Conservation (phyloP, 768 basidiomycete species). For the Amanita subjunquillea region DNA sequence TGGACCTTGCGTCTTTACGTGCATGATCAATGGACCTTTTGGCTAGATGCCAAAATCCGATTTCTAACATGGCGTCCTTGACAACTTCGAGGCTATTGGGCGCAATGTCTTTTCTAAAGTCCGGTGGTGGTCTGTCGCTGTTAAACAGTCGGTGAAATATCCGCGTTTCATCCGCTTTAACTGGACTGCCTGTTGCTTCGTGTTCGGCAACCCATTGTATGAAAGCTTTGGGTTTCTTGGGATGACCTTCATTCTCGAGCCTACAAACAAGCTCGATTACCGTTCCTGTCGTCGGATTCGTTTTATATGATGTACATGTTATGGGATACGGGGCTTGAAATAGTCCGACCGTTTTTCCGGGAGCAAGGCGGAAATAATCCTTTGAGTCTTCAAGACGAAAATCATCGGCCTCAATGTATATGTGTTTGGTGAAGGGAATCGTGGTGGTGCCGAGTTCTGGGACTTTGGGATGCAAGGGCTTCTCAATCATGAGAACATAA, state of each 20-base stretch:
- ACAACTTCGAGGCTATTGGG: constrained; percentile 73
- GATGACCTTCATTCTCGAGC: constrained; percentile 57
- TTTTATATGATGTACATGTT: constrained; percentile 85
- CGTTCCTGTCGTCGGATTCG: constrained; percentile 57
- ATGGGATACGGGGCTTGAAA: constrained; percentile 91
- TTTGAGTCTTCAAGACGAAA: constrained; percentile 86
- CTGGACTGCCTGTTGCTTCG: constrained; percentile 65
- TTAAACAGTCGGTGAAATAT: constrained; percentile 93
- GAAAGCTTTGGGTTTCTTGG: constrained; percentile 82
- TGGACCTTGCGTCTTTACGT: constrained; percentile 47
- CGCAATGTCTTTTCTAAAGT: constrained; percentile 79
- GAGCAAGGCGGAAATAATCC: constrained; percentile 96
- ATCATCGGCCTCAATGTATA: constrained; percentile 91
- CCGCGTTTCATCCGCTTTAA: constrained; percentile 79
- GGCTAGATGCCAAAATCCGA: constrained; percentile 81
- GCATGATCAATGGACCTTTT: constrained; percentile 58
- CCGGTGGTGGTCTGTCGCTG: constrained; percentile 79
- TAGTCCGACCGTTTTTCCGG: constrained; percentile 93
- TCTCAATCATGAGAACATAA: constrained; percentile 74
- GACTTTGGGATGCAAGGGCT: constrained; percentile 90
- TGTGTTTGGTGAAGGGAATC: constrained; percentile 77
- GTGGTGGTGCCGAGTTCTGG: constrained; percentile 74
- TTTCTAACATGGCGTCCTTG: constrained; percentile 75
- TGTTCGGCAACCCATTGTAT: constrained; percentile 98
- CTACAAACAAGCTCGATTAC: constrained; percentile 74